A percentile compares a stretch with the other conserved stretches of the same genome.
These are phyloP conservation scores for Cicer judaicum DNA, from an alignment of 306 rosid genomes.

Conservation along the genomic window DNA sequence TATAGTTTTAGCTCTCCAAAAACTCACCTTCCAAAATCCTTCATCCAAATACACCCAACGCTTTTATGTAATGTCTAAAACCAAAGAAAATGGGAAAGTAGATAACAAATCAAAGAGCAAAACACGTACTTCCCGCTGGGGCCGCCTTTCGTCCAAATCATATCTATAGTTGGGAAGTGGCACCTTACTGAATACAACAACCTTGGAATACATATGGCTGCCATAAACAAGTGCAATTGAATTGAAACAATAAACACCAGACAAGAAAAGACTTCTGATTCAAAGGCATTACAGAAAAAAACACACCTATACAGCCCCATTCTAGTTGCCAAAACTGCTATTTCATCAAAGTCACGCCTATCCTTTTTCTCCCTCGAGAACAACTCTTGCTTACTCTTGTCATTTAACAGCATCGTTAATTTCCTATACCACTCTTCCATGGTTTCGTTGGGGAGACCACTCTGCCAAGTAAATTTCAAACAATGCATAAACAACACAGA, in stretches of 20 bases:
- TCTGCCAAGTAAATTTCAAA: slow-evolving; percentile 51
- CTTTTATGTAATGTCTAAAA: slow-evolving; percentile 20
- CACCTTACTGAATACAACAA: slow-evolving; percentile 82
- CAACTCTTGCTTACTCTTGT: slow-evolving; percentile 74
- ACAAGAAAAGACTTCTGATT: not conserved
- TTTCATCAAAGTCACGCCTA: slow-evolving; percentile 76
- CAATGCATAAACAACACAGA: not conserved
- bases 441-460: slow-evolving; percentile 50
- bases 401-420: slow-evolving; percentile 60
- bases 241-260: not conserved
- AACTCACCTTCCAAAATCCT: too few relatives aligned
- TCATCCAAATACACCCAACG: not conserved
- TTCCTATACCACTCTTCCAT: slow-evolving; percentile 68
- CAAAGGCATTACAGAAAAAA: slow-evolving; percentile 33
- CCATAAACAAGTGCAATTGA: slow-evolving; percentile 43
- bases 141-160: slow-evolving; percentile 89
- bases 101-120: slow-evolving; percentile 29
- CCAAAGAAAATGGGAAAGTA: slow-evolving; percentile 23
- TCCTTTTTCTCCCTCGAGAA: slow-evolving; percentile 84
- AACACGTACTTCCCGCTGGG: slow-evolving; percentile 84
- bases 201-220: slow-evolving; percentile 89
- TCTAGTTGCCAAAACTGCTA: slow-evolving; percentile 71
- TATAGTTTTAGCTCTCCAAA: too few relatives aligned
- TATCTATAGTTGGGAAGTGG: slow-evolving; percentile 95
- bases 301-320: slow-evolving; percentile 85